Evolutionary conservation across 179 eudicot genomes (phyloP).

Genomic region (Pouteria campechiana): DNA sequence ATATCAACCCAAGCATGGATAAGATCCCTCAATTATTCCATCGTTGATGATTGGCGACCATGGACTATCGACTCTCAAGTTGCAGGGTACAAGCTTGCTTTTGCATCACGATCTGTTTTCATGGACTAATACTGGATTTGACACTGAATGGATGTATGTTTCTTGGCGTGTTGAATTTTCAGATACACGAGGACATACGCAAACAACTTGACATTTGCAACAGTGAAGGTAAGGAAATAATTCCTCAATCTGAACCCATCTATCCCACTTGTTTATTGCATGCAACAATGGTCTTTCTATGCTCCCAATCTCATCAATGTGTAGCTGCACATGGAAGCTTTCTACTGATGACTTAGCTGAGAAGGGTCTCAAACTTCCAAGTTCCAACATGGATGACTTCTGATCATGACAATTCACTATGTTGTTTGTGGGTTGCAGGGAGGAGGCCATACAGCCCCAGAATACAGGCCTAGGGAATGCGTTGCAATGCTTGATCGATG

Average conservation of each 20-base stretch:
- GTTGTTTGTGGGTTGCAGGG: constrained; percentile 27
- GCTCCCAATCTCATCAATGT: no score
- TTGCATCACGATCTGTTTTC: neutral
- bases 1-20: constrained; percentile 31
- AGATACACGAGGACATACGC: constrained; percentile 24
- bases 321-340: no score
- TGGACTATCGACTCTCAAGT: constrained; percentile 21
- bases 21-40: constrained; percentile 14
- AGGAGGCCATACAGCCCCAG: constrained; percentile 61
- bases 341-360: no score
- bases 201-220: constrained; percentile 23
- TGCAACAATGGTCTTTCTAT: no score
- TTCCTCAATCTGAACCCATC: no score
- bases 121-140: neutral
- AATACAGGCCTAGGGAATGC: constrained; percentile 42
- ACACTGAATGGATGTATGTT: neutral
- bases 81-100: constrained; percentile 13
- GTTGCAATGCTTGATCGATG: constrained; percentile 36
- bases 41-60: constrained; percentile 25
- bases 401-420: no score
- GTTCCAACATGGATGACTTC: no score
- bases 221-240: constrained; percentile 19
- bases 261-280: no score
- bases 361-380: no score
- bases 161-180: neutral